Percentiles rank a stretch among this genome's conserved stretches.
These are phyloP conservation scores for Pyrenopolyporus hunteri DNA, from an alignment of 495 filamentous ascomycete genomes.

Conservation along the genomic window DNA sequence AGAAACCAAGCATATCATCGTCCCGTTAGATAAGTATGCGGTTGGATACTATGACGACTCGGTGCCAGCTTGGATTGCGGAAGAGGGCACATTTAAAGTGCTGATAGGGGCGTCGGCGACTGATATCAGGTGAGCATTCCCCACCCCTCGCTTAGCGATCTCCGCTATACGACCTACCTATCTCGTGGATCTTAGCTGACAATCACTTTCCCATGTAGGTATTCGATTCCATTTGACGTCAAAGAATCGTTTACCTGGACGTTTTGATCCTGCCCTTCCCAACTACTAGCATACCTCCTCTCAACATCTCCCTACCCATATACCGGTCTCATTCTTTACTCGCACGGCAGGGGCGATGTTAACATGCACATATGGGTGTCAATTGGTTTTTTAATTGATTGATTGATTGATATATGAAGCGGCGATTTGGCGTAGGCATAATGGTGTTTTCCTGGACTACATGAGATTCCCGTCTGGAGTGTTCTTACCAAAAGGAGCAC, in stretches of 20 bases:
- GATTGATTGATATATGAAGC: too few relatives aligned
- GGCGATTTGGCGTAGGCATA: slow-evolving; percentile 24
- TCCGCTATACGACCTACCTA: slow-evolving; percentile 20
- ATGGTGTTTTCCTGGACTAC: slow-evolving; percentile 21
- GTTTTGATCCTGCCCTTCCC: slow-evolving; percentile 41
- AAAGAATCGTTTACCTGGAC: slow-evolving; percentile 65
- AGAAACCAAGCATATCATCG: slow-evolving; percentile 69
- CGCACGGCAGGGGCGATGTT: slow-evolving; percentile 7
- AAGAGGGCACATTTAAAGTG: slow-evolving; percentile 74
- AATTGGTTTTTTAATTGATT: not conserved
- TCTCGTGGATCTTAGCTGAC: slow-evolving; percentile 27
- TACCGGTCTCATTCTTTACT: slow-evolving; percentile 18
- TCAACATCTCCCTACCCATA: slow-evolving; percentile 1
- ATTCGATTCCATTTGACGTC: slow-evolving; percentile 58
- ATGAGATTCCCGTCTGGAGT: slow-evolving; percentile 23
- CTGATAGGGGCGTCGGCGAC: slow-evolving; percentile 62
- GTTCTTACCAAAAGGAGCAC: slow-evolving; percentile 2
- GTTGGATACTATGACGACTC: slow-evolving; percentile 83
- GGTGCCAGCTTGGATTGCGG: slow-evolving; percentile 73
- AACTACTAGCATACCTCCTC: not conserved
- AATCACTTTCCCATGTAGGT: slow-evolving; percentile 43
- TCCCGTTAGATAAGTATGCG: slow-evolving; percentile 73
- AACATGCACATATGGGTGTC: slow-evolving; percentile 14
- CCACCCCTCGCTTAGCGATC: slow-evolving; percentile 24
- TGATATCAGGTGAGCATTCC: slow-evolving; percentile 51